Percentiles rank a stretch among this genome's conserved stretches.
Evolutionary conservation across 2,329 filamentous ascomycete species (phyloP).

Genomic region (Clathrospora elynae): DNA sequence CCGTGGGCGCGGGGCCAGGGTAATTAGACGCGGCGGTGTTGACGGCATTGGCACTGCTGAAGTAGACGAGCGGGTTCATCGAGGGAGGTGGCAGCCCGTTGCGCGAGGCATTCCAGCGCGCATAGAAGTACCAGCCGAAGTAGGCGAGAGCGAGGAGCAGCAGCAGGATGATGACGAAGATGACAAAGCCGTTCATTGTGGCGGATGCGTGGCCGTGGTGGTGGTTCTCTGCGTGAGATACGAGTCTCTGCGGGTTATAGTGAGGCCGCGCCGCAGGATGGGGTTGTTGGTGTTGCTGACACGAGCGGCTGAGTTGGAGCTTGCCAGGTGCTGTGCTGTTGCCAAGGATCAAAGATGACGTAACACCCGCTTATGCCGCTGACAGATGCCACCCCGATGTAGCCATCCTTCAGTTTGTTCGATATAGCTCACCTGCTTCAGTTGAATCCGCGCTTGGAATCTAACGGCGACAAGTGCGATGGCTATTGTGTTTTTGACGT

Average conservation of each 20-base stretch:
- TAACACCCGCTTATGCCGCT: slow-evolving; percentile 22
- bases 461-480: too few relatives aligned
- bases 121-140: slow-evolving; percentile 71
- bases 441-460: too few relatives aligned
- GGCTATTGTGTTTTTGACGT: background rate
- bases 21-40: slow-evolving; percentile 48
- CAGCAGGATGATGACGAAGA: slow-evolving; percentile 75
- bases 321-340: slow-evolving; percentile 8
- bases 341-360: slow-evolving; percentile 34
- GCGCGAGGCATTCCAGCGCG: slow-evolving; percentile 72
- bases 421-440: background rate
- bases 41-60: slow-evolving; percentile 51
- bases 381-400: background rate
- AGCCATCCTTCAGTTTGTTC: too few relatives aligned
- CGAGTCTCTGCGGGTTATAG: background rate
- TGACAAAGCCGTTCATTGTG: slow-evolving; percentile 52
- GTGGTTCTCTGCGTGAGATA: background rate
- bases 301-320: slow-evolving; percentile 27
- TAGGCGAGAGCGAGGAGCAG: slow-evolving; percentile 65
- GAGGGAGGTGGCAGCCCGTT: slow-evolving; percentile 76
- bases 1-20: slow-evolving; percentile 61
- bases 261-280: slow-evolving; percentile 13
- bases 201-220: slow-evolving; percentile 17
- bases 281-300: slow-evolving; percentile 21
- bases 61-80: slow-evolving; percentile 74